Percentiles rank a stretch among this genome's conserved stretches.
Evolutionary conservation across 2,329 filamentous ascomycete genomes (phyloP).

Genomic region (Cyphellophora europaea): DNA sequence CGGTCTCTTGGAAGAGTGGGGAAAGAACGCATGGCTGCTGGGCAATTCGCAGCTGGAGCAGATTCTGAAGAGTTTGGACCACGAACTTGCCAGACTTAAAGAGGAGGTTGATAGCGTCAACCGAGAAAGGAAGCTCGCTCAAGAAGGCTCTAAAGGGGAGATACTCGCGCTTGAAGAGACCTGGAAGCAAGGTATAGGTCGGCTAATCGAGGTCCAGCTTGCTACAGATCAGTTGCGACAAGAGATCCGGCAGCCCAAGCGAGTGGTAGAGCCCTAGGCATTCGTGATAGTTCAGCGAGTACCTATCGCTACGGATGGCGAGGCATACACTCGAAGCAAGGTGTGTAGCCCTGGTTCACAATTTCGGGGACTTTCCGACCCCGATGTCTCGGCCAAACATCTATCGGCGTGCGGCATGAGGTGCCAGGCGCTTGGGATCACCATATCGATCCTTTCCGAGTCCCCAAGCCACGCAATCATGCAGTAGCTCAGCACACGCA

Average conservation of each 20-base stretch:
- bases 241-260: conserved; percentile 59
- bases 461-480: too few relatives aligned
- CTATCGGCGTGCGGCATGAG: too few relatives aligned
- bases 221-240: conserved; percentile 64
- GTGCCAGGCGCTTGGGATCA: too few relatives aligned
- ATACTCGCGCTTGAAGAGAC: conserved; percentile 62
- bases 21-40: conserved; percentile 86
- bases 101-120: conserved; percentile 66
- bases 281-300: too few relatives aligned
- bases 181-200: conserved; percentile 71
- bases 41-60: conserved; percentile 73
- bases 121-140: conserved; percentile 56
- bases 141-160: conserved; percentile 65
- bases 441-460: too few relatives aligned
- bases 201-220: conserved; percentile 76
- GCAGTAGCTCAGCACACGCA: too few relatives aligned
- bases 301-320: too few relatives aligned
- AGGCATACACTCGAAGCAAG: too few relatives aligned
- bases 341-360: too few relatives aligned
- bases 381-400: too few relatives aligned
- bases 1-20: conserved; percentile 65
- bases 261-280: too few relatives aligned
- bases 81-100: conserved; percentile 60
- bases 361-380: too few relatives aligned
- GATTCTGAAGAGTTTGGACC: conserved; percentile 59